Percentiles rank a stretch among this genome's conserved stretches.
These are phyloP conservation scores for Sphaerulina populicola DNA, from an alignment of 2,329 filamentous ascomycete species.

Conservation along the genomic window DNA sequence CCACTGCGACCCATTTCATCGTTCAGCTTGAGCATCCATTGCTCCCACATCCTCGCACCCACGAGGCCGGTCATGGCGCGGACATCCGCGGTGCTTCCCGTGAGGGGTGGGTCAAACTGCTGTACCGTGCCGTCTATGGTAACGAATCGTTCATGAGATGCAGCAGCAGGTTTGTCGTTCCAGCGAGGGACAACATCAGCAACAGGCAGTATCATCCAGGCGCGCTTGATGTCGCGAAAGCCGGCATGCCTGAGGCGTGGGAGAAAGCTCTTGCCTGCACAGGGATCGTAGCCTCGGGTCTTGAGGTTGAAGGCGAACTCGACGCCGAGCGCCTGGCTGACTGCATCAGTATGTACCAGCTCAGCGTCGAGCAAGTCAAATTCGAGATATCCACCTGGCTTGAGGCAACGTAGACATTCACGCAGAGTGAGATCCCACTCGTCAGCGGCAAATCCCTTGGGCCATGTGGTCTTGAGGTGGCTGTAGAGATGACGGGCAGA, in stretches of 20 bases:
- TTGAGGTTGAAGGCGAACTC: slow-evolving; percentile 88
- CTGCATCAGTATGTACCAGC: slow-evolving; percentile 72
- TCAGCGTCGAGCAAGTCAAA: slow-evolving; percentile 86
- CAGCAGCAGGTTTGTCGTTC: slow-evolving; percentile 26
- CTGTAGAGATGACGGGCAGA: slow-evolving; percentile 81
- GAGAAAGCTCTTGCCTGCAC: slow-evolving; percentile 73
- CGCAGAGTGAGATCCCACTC: slow-evolving; percentile 79
- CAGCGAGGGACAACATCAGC: slow-evolving; percentile 39
- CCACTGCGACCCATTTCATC: slow-evolving; percentile 69
- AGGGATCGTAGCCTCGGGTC: slow-evolving; percentile 81
- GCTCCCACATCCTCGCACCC: slow-evolving; percentile 88
- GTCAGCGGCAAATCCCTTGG: slow-evolving; percentile 48
- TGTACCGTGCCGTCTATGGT: slow-evolving; percentile 27
- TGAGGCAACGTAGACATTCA: slow-evolving; percentile 85
- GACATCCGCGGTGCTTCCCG: slow-evolving; percentile 32
- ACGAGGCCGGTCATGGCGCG: slow-evolving; percentile 63
- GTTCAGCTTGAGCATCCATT: slow-evolving; percentile 84
- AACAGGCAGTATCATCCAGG: slow-evolving; percentile 85
- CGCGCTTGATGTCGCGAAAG: slow-evolving; percentile 71
- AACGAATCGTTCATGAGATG: slow-evolving; percentile 32
- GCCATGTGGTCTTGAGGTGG: slow-evolving; percentile 61
- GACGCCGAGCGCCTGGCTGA: slow-evolving; percentile 72
- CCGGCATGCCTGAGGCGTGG: slow-evolving; percentile 63
- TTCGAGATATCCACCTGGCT: slow-evolving; percentile 86
- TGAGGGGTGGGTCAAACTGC: slow-evolving; percentile 28